Evolutionary conservation across 2,329 filamentous ascomycete species (phyloP), one percentile per base, ranked within the genome.

Genomic region (Harringtonia aguacate): DNA sequence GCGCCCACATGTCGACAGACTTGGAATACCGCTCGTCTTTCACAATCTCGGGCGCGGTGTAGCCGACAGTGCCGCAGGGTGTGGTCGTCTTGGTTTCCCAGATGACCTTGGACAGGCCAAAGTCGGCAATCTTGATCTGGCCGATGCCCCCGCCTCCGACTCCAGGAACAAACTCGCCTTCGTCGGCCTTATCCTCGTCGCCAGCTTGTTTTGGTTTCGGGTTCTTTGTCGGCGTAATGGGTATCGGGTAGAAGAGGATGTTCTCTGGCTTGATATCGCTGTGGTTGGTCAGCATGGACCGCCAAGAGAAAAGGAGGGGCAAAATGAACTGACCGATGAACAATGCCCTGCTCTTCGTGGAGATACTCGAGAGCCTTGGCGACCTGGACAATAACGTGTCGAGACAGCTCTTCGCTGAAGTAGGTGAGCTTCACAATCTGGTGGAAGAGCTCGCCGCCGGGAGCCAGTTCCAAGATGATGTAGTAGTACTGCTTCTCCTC

Each of bases 241-340:
- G 83, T 47, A 81, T 85, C 4, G 89, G 90, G 54, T 86, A 86
- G 65, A 95, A 98, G 4, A 98, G 70, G 44, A 98, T 79, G 58
- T 98, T 98, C 64, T 98, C 92, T 0, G 92, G 92, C 65, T 98
- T 98, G 66, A 98, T 98, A 60, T 95, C 89, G 63, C 88, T 95
- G 57, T 46, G 36, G 13, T 29, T 21, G 43, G 43, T 24, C 37
- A 39, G 24, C 30, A 15, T 49, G 58, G 28, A 59, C 51, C 33
- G n/a, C 20, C 22, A 21, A 21, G n/a, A 21, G 13, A 10, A 20
- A 24, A n/a, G 2, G 20, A 24, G 17, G 18, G 6, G 15, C 20
- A 12, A 15, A 27, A 27, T 10, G 21, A 12, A 35, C 83, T 60
- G 73, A 97, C 92, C 92, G 86, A 70, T 98, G 92, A 51, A 98